These are phyloP conservation scores for Rhodosporidiobolus sp. DNA, from an alignment of 768 basidiomycete species.

Conservation along the genomic window DNA sequence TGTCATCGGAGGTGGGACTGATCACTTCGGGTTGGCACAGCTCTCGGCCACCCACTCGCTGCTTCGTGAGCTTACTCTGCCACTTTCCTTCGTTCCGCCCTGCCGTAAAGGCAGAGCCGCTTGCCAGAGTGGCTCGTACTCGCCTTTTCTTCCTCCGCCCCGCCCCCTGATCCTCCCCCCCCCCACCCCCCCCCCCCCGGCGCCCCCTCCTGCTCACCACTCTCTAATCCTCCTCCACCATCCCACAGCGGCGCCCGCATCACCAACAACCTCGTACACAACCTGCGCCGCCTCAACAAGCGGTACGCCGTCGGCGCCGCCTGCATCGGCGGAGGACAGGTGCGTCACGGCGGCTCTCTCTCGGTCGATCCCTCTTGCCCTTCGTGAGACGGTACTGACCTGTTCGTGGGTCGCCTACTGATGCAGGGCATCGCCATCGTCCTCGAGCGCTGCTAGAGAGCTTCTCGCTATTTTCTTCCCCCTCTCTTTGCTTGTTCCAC, in stretches of 20 bases:
- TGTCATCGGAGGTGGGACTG: neutral
- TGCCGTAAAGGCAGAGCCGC: too few species aligned
- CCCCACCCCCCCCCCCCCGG: neutral
- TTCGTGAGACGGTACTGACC: neutral
- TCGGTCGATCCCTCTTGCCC: neutral
- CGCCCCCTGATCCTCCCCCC: neutral
- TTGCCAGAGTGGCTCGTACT: neutral
- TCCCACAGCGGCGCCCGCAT: slow-evolving; percentile 44
- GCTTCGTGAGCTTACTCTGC: slow-evolving; percentile 36
- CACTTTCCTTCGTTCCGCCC: too few species aligned
- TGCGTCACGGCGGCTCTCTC: neutral
- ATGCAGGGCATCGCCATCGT: slow-evolving; percentile 29
- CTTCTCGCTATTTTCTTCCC: neutral
- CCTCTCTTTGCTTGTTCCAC: neutral
- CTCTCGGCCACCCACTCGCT: slow-evolving; percentile 42
- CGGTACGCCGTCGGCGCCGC: slow-evolving; percentile 51
- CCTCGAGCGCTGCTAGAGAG: slow-evolving; percentile 16
- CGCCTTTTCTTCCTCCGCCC: neutral
- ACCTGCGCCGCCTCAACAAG: slow-evolving; percentile 49
- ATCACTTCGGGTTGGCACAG: neutral
- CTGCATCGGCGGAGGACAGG: slow-evolving; percentile 52
- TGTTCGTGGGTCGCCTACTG: too few species aligned
- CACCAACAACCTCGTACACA: slow-evolving; percentile 49
- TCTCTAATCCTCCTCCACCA: too few species aligned
- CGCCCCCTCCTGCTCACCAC: too few species aligned